phyloP scores from a whole-genome alignment of 768 basidiomycete species.

The Lepiota venenata region DNA sequence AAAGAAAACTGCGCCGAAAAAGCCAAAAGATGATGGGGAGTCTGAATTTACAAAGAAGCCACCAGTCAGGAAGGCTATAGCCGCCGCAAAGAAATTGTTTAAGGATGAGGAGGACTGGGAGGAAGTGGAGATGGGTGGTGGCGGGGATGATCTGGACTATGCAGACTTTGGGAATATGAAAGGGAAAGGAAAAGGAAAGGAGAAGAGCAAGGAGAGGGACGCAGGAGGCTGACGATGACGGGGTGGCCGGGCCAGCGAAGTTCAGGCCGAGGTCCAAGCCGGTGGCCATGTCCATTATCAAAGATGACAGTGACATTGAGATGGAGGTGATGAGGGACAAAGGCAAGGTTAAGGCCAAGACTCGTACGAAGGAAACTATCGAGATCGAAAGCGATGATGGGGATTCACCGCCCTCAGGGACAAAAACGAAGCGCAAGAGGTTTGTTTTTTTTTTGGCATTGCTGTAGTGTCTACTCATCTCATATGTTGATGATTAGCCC shows the following conservation, averaged over 20 bases:
- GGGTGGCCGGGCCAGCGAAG: conserved; percentile 8
- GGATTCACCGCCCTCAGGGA: conserved; percentile 9
- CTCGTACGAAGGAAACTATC: conserved; percentile 13
- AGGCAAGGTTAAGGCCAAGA: conserved; percentile 4
- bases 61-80: conserved; percentile 13
- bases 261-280: conserved; percentile 6
- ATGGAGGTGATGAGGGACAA: conserved; percentile 2
- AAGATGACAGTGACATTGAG: conserved; percentile 4
- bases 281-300: background rate
- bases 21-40: conserved; percentile 17
- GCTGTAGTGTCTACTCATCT: background rate
- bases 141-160: conserved; percentile 7
- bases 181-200: background rate
- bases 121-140: background rate
- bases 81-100: conserved; percentile 17
- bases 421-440: conserved; percentile 67
- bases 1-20: conserved; percentile 33
- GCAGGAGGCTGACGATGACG: conserved; percentile 15
- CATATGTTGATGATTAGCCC: conserved; percentile 3
- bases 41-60: conserved; percentile 18
- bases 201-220: conserved; percentile 15
- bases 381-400: conserved; percentile 14
- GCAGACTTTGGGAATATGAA: background rate
- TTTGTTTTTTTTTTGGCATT: conserved; percentile 24
- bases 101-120: conserved; percentile 12